A percentile compares a stretch with the other conserved stretches of the same genome.
These are phyloP conservation scores for Staphylotrichum longicolle DNA, from an alignment of 495 filamentous ascomycete species.

Conservation along the genomic window DNA sequence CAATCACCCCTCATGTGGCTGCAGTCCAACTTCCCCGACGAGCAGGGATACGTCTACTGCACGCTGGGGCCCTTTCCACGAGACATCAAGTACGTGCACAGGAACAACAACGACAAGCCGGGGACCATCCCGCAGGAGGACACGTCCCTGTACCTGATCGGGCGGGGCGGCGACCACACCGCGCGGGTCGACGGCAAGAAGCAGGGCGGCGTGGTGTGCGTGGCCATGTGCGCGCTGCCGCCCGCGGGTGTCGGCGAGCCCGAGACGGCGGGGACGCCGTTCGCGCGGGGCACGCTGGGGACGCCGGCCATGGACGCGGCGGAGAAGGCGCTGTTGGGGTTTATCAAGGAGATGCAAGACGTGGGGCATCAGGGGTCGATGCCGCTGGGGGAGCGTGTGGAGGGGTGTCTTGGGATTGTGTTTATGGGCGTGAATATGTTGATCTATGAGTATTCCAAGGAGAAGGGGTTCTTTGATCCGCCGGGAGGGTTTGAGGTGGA, in stretches of 20 bases:
- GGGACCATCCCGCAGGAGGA: not conserved
- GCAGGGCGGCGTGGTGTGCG: not conserved
- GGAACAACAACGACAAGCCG: not conserved
- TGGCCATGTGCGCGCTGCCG: not conserved
- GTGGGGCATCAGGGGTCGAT: not conserved
- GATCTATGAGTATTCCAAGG: not conserved
- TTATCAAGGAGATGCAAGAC: not conserved
- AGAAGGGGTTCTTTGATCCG: slow-evolving; percentile 1
- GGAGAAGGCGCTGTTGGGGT: slow-evolving; percentile 1
- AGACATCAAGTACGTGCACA: not conserved
- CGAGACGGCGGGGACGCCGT: not conserved
- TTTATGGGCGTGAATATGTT: not conserved
- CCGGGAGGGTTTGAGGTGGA: not conserved
- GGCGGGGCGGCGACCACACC: not conserved
- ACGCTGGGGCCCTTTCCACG: not conserved
- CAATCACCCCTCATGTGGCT: not conserved
- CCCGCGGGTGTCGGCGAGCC: not conserved
- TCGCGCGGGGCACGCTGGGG: not conserved
- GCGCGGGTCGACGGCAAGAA: not conserved
- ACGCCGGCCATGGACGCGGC: not conserved
- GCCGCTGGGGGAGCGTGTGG: not conserved
- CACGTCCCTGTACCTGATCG: not conserved
- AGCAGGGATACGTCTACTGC: not conserved
- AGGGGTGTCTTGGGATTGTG: not conserved
- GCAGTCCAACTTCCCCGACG: not conserved